A percentile compares a stretch with the other conserved stretches of the same genome.
These are phyloP conservation scores for Geotrichum histeridarum DNA, from an alignment of 1,139 yeast genomes.

Conservation along the genomic window DNA sequence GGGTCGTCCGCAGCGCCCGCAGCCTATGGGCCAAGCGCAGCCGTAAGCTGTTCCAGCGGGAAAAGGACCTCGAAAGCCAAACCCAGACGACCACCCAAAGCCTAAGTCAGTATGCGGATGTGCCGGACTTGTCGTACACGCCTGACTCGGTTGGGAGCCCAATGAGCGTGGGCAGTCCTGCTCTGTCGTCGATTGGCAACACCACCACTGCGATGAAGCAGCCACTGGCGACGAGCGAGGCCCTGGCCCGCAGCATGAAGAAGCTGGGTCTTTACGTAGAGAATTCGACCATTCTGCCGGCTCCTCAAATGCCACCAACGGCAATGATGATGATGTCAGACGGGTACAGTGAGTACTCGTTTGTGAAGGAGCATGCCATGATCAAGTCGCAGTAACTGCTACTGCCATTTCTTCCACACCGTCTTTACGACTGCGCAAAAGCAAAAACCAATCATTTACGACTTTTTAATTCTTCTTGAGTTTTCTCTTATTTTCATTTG, in stretches of 20 bases:
- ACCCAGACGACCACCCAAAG: not conserved
- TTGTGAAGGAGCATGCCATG: constrained; percentile 7
- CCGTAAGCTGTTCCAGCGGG: not conserved
- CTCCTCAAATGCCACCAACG: not conserved
- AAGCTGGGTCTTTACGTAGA: constrained; percentile 17
- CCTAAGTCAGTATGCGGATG: not conserved
- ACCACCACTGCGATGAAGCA: not conserved
- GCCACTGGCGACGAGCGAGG: constrained; percentile 10
- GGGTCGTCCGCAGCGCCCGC: constrained; percentile 4
- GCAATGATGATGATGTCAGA: not conserved
- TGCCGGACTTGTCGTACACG: constrained; percentile 15
- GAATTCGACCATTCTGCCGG: constrained; percentile 5
- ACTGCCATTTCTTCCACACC: not conserved
- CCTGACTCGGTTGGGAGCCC: constrained; percentile 16
- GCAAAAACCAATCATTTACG: not conserved
- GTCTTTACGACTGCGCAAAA: too few relatives aligned
- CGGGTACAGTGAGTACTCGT: constrained; percentile 4
- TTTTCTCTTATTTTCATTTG: not conserved
- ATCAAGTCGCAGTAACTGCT: constrained; percentile 3
- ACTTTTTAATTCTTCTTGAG: not conserved
- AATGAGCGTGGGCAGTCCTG: constrained; percentile 13
- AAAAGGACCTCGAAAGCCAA: constrained; percentile 16
- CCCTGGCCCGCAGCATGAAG: constrained; percentile 17
- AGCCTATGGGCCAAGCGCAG: constrained; percentile 2
- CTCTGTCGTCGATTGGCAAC: not conserved